These are phyloP conservation scores for Malassezia restricta DNA, from an alignment of 1,284 basidiomycete species.

Conservation along the genomic window DNA sequence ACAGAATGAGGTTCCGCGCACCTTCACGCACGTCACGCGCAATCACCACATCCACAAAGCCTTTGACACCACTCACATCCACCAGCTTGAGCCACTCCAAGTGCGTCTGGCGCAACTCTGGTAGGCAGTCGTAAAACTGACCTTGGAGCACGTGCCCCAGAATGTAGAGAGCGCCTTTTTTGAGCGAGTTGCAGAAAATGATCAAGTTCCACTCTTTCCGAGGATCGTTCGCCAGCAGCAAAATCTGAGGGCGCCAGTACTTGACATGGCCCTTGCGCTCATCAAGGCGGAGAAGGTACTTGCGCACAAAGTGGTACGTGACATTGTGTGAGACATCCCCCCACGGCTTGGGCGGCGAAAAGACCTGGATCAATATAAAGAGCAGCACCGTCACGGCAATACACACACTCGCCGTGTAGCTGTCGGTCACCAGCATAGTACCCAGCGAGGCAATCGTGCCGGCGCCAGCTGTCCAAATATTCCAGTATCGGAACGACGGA, in stretches of 20 bases:
- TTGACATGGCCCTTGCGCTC: constrained; percentile 45
- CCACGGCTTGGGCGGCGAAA: constrained; percentile 44
- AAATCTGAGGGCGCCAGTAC: constrained; percentile 45
- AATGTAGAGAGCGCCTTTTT: constrained; percentile 43
- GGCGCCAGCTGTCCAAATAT: constrained; percentile 43
- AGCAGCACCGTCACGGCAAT: constrained; percentile 35
- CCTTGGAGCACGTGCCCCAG: constrained; percentile 44
- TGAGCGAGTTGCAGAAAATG: constrained; percentile 46
- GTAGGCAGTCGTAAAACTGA: constrained; percentile 40
- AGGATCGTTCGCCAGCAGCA: constrained; percentile 43
- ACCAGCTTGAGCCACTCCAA: constrained; percentile 45
- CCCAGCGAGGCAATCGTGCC: constrained; percentile 33
- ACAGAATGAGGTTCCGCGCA: constrained; percentile 38
- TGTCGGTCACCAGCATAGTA: constrained; percentile 44
- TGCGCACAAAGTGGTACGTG: constrained; percentile 43
- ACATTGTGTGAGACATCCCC: constrained; percentile 45
- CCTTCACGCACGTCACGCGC: constrained; percentile 42
- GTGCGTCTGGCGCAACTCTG: constrained; percentile 39
- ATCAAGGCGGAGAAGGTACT: constrained; percentile 42
- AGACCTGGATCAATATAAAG: constrained; percentile 40
- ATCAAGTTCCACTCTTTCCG: constrained; percentile 44
- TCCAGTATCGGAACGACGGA: constrained; percentile 45
- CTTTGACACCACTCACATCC: constrained; percentile 41
- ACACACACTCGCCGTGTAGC: constrained; percentile 28
- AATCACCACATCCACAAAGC: constrained; percentile 43